Evolutionary conservation across 2,329 filamentous ascomycete genomes (phyloP).

Genomic region (Fusarium irregulare): DNA sequence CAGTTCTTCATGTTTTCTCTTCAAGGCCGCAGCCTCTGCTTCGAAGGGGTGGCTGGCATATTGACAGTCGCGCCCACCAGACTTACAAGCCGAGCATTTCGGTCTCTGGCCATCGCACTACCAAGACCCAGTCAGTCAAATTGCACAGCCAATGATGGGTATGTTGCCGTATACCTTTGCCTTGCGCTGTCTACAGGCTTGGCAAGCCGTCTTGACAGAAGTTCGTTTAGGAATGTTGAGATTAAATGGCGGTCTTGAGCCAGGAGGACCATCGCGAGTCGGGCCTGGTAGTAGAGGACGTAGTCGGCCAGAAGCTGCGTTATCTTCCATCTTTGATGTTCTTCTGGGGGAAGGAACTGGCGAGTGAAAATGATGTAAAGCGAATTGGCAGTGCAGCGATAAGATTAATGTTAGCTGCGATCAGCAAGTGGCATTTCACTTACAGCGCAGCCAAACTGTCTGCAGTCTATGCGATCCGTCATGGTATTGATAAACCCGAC

Average conservation of each 20-base stretch:
- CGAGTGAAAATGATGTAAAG: background rate
- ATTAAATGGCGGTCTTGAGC: background rate
- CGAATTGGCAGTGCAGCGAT: background rate
- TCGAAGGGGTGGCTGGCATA: constrained; percentile 20
- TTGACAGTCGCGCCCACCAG: constrained; percentile 17
- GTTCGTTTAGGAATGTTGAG: constrained; percentile 25
- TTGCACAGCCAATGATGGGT: too few relatives aligned
- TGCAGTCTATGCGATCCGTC: background rate
- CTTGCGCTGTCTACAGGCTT: constrained; percentile 33
- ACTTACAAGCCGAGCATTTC: constrained; percentile 18
- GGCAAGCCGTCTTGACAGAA: constrained; percentile 28
- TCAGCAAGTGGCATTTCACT: background rate
- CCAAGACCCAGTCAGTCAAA: background rate
- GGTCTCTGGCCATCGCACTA: constrained; percentile 32
- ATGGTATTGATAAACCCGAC: constrained; percentile 7
- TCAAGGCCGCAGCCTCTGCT: constrained; percentile 13
- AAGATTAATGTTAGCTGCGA: background rate
- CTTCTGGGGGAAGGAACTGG: too few relatives aligned
- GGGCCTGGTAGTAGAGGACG: constrained; percentile 20
- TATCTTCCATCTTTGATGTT: constrained; percentile 11
- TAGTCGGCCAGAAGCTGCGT: background rate
- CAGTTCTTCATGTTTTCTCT: constrained; percentile 24
- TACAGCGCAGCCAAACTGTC: background rate
- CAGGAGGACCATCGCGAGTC: background rate
- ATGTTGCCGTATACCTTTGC: constrained; percentile 11